Evolutionary conservation across 2,329 filamentous ascomycete genomes (phyloP), one percentile per base, ranked within the genome.

Genomic region (Thielaviopsis euricoi): DNA sequence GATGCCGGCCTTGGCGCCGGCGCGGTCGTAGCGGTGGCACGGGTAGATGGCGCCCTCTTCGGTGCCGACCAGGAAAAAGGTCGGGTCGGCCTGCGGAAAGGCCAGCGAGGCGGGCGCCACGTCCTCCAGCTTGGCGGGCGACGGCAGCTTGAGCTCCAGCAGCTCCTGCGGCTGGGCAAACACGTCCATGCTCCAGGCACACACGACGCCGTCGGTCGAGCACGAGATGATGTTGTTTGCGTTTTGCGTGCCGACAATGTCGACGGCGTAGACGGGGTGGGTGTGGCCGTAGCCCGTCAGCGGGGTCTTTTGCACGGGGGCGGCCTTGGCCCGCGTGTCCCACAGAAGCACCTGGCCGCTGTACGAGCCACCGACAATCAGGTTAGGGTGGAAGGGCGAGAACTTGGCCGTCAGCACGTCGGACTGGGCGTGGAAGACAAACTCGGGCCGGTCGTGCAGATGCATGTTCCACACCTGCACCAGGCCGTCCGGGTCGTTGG

Each of bases 171-270:
- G 93, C 70, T 96, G 89, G 0, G 91, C 89, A 61, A 98, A 86
- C 82, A 98, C 97, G 69, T 98, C 94, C 62, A 96, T 89, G 58
- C 87, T 90, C 93, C 93, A 98, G 53, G 90, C 88, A 70, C 93
- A 98, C 49, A 97, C 89, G 10, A 95, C 89, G 57, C 93, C 93
- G 67, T 98, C 93, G 0, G 93, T 98, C 1, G 89, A 96, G 68
- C 89, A 91, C 37, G 90, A 96, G 65, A 98, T 87, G 68, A 98
- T 95, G 70, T 97, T 98, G 74, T 96, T 95, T 60, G 93, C 93
- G 69, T 98, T 98, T 67, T 97, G 93, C 0, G 94, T 98, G 62
- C 93, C 93, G 54, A 98, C 89, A 58, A 98, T 94, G 62, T 93
- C 87, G 59, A 98, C 82, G 46, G 86, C 89, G 74, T 98, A 98